Evolutionary conservation across 2,329 filamentous ascomycete genomes (phyloP), one percentile per base, ranked within the genome.

Genomic region (Ophiosphaerella herpotricha): DNA sequence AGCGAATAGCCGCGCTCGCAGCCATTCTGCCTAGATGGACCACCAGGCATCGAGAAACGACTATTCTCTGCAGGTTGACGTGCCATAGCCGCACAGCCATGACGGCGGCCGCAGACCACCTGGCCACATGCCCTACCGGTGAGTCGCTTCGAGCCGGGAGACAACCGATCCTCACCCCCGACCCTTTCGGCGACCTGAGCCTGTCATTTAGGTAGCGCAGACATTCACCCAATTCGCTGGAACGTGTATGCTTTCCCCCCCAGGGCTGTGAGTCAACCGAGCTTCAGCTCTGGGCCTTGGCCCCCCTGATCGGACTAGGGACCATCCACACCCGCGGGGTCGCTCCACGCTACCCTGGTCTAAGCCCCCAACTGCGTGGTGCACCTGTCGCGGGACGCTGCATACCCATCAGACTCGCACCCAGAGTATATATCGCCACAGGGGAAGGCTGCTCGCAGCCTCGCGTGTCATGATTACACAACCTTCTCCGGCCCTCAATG

Each of bases 221-320:
- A 38, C 38, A 32, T 29, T 29, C 14, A 35, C 54, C 23, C 44
- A 34, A 68, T 67, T 69, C 56, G 65, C 40, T 39, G 53, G 44
- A 39, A 50, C 51, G 14, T 47, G 44, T 39, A 43, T 41, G 38
- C 50, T 49, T 61, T 60, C 60, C 49, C 45, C 16, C 50, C 60
- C 18, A 66, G 50, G 58, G 57, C 64, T 67, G 63, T 67, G 64
- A 67, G 61, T 66, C 66, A 63, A 55, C 53, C 45, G 45, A 39
- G 39, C 50, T 51, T 52, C 70, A 64, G 52, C 47, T 56, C 46
- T 54, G 56, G 50, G 60, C 45, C 52, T 64, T 52, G 55, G 59
- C 50, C 61, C 61, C 60, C 56, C 61, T 66, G 63, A 58, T 53
- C 48, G 46, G 51, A 49, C 52, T 37, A 45, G 26, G 46, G 39